Evolutionary conservation across 495 filamentous ascomycete genomes (phyloP).

Genomic region (Aspergillus sparsus): DNA sequence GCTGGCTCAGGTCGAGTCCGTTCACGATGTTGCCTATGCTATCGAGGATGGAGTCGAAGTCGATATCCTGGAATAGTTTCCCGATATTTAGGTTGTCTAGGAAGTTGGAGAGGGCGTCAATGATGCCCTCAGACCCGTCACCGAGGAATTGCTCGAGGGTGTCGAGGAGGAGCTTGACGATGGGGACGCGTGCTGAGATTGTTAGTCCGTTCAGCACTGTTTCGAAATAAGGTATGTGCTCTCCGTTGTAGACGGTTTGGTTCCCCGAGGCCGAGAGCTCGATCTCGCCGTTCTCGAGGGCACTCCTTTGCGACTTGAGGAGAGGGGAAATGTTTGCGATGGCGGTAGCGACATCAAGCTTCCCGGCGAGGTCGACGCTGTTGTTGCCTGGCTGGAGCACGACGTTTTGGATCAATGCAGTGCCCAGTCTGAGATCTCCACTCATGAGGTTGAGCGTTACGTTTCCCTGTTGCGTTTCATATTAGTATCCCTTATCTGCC

Average conservation of each 20-base stretch:
- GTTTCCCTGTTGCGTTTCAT: conserved; percentile 33
- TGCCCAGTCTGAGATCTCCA: conserved; percentile 40
- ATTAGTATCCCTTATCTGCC: not conserved
- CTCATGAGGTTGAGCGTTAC: conserved; percentile 46
- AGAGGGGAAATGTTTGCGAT: conserved; percentile 40
- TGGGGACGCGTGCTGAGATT: conserved; percentile 37
- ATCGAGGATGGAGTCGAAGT: conserved; percentile 4
- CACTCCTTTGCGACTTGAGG: conserved; percentile 31
- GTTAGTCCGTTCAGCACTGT: conserved; percentile 45
- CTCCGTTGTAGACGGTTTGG: conserved; percentile 42
- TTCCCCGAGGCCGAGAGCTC: conserved; percentile 45
- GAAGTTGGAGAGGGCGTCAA: not conserved
- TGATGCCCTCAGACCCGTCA: not conserved
- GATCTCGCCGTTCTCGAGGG: conserved; percentile 40
- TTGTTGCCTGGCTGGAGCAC: conserved; percentile 49
- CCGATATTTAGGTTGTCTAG: conserved; percentile 10
- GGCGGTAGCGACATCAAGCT: conserved; percentile 18
- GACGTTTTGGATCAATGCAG: conserved; percentile 42
- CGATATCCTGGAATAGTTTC: not conserved
- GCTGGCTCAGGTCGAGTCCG: conserved; percentile 6
- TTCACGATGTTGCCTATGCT: conserved; percentile 6
- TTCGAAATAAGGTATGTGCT: conserved; percentile 47
- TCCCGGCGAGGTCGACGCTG: conserved; percentile 39
- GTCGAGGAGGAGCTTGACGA: conserved; percentile 38
- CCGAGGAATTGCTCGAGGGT: conserved; percentile 23